phyloP scores from a whole-genome alignment of 257 asterid species.

The Petunia secreta region DNA sequence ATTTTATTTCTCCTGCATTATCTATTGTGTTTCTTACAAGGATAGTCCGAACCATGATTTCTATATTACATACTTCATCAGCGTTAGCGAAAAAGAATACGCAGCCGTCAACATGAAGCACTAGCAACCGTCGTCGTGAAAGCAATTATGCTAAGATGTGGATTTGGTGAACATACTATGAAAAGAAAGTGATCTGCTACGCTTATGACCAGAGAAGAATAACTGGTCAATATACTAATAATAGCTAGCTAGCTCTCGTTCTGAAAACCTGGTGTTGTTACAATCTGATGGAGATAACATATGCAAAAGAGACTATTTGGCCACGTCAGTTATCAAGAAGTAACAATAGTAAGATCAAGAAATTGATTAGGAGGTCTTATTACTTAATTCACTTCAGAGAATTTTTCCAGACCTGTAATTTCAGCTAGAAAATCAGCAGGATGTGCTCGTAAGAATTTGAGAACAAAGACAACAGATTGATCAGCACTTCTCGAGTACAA shows the following conservation, averaged over 20 bases:
- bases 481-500: constrained; percentile 75
- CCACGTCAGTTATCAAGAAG: constrained; percentile 2
- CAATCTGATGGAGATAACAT: not conserved
- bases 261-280: not conserved
- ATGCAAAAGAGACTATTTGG: not conserved
- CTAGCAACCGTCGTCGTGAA: too few relatives aligned
- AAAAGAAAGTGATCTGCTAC: not conserved
- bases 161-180: not conserved
- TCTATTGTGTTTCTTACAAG: too few relatives aligned
- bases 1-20: not conserved
- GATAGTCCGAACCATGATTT: not conserved
- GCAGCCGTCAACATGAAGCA: not conserved
- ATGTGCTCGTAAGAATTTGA: constrained; percentile 77
- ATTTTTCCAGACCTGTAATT: constrained; percentile 64
- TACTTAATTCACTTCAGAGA: constrained; percentile 10
- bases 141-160: constrained; percentile 8
- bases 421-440: constrained; percentile 83
- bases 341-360: constrained; percentile 10
- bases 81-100: not conserved
- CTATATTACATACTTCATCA: not conserved
- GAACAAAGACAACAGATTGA: constrained; percentile 50
- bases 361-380: not conserved
- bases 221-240: not conserved
- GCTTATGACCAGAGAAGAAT: constrained; percentile 10
- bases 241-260: constrained; percentile 20